Evolutionary conservation across 495 filamentous ascomycete species (phyloP).

Genomic region (Parachaetomium inaequale): DNA sequence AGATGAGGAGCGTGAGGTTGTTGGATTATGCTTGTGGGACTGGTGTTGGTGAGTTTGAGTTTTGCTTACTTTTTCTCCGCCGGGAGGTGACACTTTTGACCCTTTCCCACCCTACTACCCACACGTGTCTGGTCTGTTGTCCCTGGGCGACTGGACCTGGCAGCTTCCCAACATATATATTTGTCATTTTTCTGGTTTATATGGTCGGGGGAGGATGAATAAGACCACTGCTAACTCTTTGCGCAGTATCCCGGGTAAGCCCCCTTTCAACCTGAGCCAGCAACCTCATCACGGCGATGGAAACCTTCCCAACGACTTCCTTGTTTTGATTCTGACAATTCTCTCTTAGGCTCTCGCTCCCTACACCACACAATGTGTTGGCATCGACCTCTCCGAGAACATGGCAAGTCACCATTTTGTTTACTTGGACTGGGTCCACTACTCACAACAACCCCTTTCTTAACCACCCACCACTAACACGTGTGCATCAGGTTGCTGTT

Average conservation of each 20-base stretch:
- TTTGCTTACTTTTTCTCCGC: no score
- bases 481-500: slow-evolving; percentile 37
- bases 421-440: neutral
- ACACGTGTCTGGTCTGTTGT: no score
- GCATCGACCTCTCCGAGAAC: slow-evolving; percentile 64
- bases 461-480: neutral
- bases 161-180: neutral
- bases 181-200: slow-evolving; percentile 16
- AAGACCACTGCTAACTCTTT: slow-evolving; percentile 7
- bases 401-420: slow-evolving; percentile 41
- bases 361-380: slow-evolving; percentile 57
- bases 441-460: neutral
- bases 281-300: no score
- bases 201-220: neutral
- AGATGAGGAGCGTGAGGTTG: slow-evolving; percentile 51
- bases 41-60: slow-evolving; percentile 49
- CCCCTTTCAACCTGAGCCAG: neutral
- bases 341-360: slow-evolving; percentile 54
- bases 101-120: no score
- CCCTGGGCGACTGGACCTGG: neutral
- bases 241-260: slow-evolving; percentile 1
- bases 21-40: slow-evolving; percentile 78
- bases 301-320: neutral
- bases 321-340: neutral
- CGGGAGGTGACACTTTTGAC: no score